Conservation (phyloP, 1,284 basidiomycete genomes). For the Phenoliferia sp. region DNA sequence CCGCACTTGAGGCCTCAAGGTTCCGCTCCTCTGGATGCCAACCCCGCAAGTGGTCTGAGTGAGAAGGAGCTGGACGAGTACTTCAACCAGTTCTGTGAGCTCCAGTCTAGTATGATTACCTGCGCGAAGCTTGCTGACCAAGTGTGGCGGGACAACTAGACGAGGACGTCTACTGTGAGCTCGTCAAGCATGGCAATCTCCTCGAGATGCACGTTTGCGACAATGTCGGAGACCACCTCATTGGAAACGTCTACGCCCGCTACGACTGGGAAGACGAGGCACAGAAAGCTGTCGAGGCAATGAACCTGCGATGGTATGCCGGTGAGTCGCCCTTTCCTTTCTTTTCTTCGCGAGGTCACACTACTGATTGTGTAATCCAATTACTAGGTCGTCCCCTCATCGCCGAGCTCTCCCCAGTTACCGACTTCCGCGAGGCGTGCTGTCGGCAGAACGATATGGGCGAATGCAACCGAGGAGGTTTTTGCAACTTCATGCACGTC, state of each 20-base stretch:
- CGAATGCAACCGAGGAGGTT: slow-evolving; percentile 62
- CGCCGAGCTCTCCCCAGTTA: slow-evolving; percentile 96
- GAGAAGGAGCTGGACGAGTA: slow-evolving; percentile 86
- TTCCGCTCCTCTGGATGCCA: slow-evolving; percentile 14
- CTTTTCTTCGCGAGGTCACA: neutral
- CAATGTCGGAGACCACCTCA: slow-evolving; percentile 97
- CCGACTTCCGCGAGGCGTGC: slow-evolving; percentile 97
- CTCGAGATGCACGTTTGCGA: slow-evolving; percentile 97
- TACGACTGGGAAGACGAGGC: slow-evolving; percentile 99
- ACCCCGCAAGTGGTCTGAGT: slow-evolving; percentile 48
- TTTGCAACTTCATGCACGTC: slow-evolving; percentile 99
- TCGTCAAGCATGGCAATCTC: slow-evolving; percentile 90
- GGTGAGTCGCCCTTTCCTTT: slow-evolving; percentile 55
- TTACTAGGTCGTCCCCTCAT: slow-evolving; percentile 83
- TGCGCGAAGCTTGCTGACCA: neutral
- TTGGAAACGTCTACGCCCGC: slow-evolving; percentile 97
- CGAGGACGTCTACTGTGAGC: slow-evolving; percentile 53
- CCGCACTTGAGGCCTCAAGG: slow-evolving; percentile 24
- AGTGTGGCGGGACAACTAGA: slow-evolving; percentile 13
- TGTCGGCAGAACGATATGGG: slow-evolving; percentile 97
- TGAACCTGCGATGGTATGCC: slow-evolving; percentile 98
- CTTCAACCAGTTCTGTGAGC: slow-evolving; percentile 96
- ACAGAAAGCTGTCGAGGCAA: slow-evolving; percentile 80
- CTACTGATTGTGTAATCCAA: no score
- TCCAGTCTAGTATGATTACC: no score